Conservation (phyloP, 495 filamentous ascomycete species). For the Hypomontagnella monticulosa region DNA sequence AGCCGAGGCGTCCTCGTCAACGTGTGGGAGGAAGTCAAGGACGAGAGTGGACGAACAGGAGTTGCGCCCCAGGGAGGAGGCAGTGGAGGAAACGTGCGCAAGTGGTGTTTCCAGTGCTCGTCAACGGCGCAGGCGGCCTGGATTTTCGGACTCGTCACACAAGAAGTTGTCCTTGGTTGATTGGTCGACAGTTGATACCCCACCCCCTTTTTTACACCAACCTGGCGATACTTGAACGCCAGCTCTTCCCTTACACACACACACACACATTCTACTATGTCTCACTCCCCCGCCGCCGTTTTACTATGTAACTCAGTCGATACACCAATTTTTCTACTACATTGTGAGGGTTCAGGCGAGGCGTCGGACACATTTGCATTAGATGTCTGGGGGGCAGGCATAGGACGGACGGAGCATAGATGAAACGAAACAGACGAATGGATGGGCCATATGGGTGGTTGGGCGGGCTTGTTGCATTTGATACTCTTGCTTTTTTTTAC, state of each 20-base stretch:
- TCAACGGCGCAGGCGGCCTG: constrained; percentile 54
- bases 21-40: constrained; percentile 83
- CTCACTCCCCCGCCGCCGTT: too few species aligned
- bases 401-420: constrained; percentile 32
- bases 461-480: constrained; percentile 28
- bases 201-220: constrained; percentile 12
- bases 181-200: constrained; percentile 45
- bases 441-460: constrained; percentile 17
- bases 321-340: constrained; percentile 10
- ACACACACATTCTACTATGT: constrained; percentile 6
- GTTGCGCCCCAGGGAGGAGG: constrained; percentile 74
- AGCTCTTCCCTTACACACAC: neutral
- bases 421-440: constrained; percentile 19
- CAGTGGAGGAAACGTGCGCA: constrained; percentile 73
- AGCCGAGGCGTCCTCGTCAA: constrained; percentile 85
- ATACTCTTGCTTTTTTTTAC: constrained; percentile 8
- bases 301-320: constrained; percentile 11
- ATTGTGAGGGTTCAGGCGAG: constrained; percentile 25
- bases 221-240: constrained; percentile 4
- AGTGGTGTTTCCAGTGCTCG: constrained; percentile 83
- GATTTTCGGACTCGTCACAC: constrained; percentile 57
- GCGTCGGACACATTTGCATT: constrained; percentile 39
- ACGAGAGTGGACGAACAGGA: constrained; percentile 73
- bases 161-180: constrained; percentile 52
- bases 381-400: constrained; percentile 33